Evolutionary conservation across 176 grass and related monocot species (phyloP).

Genomic region (Raddia guianensis): DNA sequence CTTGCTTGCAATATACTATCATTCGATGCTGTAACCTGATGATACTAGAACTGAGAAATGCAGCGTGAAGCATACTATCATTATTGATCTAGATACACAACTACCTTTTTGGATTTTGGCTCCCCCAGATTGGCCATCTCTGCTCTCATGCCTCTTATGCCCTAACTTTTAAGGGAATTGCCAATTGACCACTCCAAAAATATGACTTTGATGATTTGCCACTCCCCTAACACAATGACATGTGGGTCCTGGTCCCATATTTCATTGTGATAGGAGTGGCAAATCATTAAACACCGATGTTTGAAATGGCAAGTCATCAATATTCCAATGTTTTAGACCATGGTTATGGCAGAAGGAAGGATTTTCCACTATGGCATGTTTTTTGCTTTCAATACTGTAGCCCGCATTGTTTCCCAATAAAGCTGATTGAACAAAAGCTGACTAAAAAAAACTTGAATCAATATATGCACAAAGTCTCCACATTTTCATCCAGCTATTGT

Average conservation of each 20-base stretch:
- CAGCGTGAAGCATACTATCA: neutral
- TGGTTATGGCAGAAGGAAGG: neutral
- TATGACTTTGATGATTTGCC: too few species aligned
- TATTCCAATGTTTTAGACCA: neutral
- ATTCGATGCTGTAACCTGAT: neutral
- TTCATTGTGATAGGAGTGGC: too few species aligned
- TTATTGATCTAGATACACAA: neutral
- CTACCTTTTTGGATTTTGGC: constrained; percentile 12
- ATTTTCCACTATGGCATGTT: neutral
- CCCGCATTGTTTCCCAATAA: constrained; percentile 11
- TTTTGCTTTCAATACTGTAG: neutral
- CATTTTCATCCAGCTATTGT: constrained; percentile 2
- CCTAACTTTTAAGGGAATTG: neutral
- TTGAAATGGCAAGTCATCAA: too few species aligned
- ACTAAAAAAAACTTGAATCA: constrained; percentile 2
- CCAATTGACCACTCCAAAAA: too few species aligned
- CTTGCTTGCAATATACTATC: neutral
- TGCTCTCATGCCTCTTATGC: neutral
- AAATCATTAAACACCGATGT: too few species aligned
- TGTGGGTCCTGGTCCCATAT: too few species aligned
- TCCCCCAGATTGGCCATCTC: neutral
- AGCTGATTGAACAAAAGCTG: neutral
- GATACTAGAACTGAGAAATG: neutral
- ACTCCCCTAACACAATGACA: too few species aligned
- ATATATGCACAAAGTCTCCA: neutral